Evolutionary conservation across 352 stramenopile genomes (phyloP), one percentile per base, ranked within the genome.

Genomic region (Globisporangium uncinulatum): DNA sequence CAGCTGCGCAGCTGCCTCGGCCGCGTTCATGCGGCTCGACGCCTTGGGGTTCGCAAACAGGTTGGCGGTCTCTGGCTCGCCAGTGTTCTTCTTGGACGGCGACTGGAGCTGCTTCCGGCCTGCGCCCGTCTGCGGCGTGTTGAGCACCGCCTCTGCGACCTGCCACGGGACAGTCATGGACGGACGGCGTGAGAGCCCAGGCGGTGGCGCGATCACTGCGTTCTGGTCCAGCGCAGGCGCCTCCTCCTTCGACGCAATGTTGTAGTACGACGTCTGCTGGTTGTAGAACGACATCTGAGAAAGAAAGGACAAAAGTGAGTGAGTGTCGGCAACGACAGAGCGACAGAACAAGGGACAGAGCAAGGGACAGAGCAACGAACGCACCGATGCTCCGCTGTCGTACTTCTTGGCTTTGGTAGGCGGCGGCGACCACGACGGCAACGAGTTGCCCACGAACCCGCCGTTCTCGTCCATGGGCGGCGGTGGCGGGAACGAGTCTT

Each of bases 101-200:
- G 71, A 75, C 37, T 76, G 43, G 3, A 92, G 54, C 7, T 87
- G 82, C 60, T 93, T 92, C 4, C 81, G 75, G 15, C 69, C 76
- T 7, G 68, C 73, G 17, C 70, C 77, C 1, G 81, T 91, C 62
- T 93, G 83, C 1, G 83, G 83, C 3, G 83, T 93, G 61, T 89
- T 89, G 9, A 93, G 65, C 29, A 93, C 83, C 15, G 83, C 75
- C 50, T 93, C 83, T 4, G 83, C 83, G 37, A 93, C 83, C 64
- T 93, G 83, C 83, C 83, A 93, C 0, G 83, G 83, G 21, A 93
- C 83, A 4, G 83, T 93, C 83, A 93, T 93, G 2, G 83, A 93
- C 9, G 83, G 81, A 3, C 83, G 75, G 34, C 83, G 79, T 34
- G 82, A 82, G 10, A 93, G 71, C 11, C 83, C 83, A 20, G 83